Evolutionary conservation across 2,329 filamentous ascomycete species (phyloP).

Genomic region (Rhexocercosporidium sp.): DNA sequence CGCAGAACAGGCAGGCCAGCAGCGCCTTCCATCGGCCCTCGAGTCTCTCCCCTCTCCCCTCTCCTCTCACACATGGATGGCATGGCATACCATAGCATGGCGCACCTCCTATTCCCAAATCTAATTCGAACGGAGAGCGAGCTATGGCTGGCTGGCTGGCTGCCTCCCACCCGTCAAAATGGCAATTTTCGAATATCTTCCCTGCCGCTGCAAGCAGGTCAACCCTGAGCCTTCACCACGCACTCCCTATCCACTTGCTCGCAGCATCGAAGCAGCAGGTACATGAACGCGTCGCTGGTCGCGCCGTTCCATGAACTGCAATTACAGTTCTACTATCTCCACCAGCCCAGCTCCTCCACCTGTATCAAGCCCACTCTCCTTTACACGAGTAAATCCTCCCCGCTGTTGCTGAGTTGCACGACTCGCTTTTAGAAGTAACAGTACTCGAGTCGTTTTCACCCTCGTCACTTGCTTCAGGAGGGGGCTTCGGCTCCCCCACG

Average conservation of each 20-base stretch:
- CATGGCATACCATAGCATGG: too few species aligned
- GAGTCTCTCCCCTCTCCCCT: background rate
- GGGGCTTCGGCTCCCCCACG: background rate
- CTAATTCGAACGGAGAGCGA: too few species aligned
- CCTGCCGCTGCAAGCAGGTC: background rate
- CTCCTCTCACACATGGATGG: background rate
- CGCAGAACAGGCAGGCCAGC: background rate
- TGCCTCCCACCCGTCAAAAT: background rate
- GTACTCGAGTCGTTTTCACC: background rate
- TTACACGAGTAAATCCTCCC: background rate
- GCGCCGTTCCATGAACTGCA: background rate
- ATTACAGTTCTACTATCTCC: background rate
- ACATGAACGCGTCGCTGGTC: background rate
- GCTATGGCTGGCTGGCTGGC: too few species aligned
- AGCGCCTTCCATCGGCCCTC: conserved; percentile 6
- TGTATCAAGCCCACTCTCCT: background rate
- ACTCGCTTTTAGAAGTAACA: background rate
- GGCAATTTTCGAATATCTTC: background rate
- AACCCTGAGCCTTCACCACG: background rate
- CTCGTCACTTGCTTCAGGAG: background rate
- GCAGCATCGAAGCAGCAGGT: background rate
- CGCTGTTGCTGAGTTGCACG: background rate
- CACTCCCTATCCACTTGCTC: background rate
- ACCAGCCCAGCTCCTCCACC: background rate
- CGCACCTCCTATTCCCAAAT: too few species aligned